A percentile compares a stretch with the other conserved stretches of the same genome.
These are phyloP conservation scores for Emergomyces orientalis DNA, from an alignment of 2,329 filamentous ascomycete genomes.

Conservation along the genomic window DNA sequence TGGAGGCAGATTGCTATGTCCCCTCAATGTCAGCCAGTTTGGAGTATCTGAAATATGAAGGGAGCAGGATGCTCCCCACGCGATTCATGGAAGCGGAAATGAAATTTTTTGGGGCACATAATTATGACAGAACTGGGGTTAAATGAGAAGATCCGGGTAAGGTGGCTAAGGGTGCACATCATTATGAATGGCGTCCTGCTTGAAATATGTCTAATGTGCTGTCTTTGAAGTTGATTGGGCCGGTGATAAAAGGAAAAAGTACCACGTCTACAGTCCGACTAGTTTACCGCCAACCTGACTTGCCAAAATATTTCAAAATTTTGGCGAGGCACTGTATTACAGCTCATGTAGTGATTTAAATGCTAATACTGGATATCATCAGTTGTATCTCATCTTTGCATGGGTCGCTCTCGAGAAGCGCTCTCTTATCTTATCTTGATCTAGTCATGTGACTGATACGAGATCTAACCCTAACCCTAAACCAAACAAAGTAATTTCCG, in stretches of 20 bases:
- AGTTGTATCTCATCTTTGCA: no score
- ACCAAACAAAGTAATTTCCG: not conserved
- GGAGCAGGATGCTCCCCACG: slow-evolving; percentile 52
- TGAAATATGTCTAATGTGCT: slow-evolving; percentile 7
- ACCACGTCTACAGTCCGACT: not conserved
- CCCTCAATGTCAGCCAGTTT: slow-evolving; percentile 53
- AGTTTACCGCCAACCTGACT: no score
- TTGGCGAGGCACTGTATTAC: no score
- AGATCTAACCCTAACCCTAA: not conserved
- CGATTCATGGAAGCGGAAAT: slow-evolving; percentile 62
- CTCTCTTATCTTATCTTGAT: not conserved
- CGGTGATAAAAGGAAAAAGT: not conserved
- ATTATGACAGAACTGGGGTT: slow-evolving; percentile 46
- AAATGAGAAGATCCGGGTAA: slow-evolving; percentile 45
- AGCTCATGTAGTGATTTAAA: no score
- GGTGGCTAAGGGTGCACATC: slow-evolving; percentile 49
- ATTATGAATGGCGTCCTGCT: slow-evolving; percentile 53
- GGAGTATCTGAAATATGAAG: slow-evolving; percentile 58
- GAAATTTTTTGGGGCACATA: slow-evolving; percentile 61
- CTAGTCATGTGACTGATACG: no score
- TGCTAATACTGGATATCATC: no score
- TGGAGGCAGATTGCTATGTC: slow-evolving; percentile 50
- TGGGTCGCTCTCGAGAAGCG: no score
- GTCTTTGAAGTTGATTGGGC: not conserved
- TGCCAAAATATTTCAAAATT: no score